Base-by-base conservation (phyloP, 2,329 filamentous ascomycete species). In the Diplodia intermedia region DNA sequence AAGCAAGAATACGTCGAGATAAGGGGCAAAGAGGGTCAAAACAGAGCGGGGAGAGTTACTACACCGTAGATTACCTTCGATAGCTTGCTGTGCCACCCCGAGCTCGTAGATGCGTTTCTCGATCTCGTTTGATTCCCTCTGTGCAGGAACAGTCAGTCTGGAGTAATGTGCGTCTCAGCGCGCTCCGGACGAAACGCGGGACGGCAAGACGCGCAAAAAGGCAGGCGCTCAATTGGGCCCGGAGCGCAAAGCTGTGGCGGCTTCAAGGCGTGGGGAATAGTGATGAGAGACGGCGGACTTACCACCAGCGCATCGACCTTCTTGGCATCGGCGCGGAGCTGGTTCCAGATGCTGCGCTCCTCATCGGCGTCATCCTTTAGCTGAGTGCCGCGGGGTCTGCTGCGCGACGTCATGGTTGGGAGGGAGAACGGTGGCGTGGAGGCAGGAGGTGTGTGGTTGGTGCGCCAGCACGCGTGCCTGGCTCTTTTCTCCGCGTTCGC, bases 311-410 rank as follows among this genome's bases (percentile, higher is more conserved):
- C 74, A 68, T 84, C 83, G 33, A 83, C 79, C 55, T 81, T 77
- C 61, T 79, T 80, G 6, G 79, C 81, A 70, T 82, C 80, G 52
- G 77, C 76, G 63, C 78, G 78, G 68, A 85, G 82, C 69, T 81
- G 78, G 65, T 80, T 82, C 83, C 83, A 85, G 66, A 85, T 73
- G 18, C 80, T 77, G 38, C 82, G 77, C 73, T 85, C 83, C 73
- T 85, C 83, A 66, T 84, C 82, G 54, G 82, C 79, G 69, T 85
- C 83, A 68, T 84, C 82, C 70, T 83, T 83, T 71, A 78, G 77
- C 68, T 82, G 72, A 70, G 80, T 74, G 71, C 76, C 71, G 70
- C 82, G 78, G 54, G 77, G 77, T 70, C 82, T 75, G 72, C 78
- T 83, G 57, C 82, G 81, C 60, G 79, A 78, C 52, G 83, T 81